phyloP scores from a whole-genome alignment of 208 protist genomes.

The Phytomonas sp. region DNA sequence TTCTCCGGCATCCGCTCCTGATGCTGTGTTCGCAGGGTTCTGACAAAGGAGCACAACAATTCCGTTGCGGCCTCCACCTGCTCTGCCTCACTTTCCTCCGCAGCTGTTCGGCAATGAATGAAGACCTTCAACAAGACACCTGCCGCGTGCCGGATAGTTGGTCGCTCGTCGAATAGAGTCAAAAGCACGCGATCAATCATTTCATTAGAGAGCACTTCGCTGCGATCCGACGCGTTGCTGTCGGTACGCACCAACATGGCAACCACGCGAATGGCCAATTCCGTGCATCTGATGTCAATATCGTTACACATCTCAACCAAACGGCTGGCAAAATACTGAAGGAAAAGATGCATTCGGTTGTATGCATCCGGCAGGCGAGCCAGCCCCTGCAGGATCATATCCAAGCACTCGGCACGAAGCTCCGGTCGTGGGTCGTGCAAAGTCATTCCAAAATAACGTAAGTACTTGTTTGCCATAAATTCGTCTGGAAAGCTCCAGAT shows the following conservation, averaged over 20 bases:
- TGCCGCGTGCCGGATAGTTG: constrained; percentile 68
- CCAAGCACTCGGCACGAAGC: constrained; percentile 66
- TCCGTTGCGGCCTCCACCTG: constrained; percentile 43
- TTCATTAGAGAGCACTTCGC: constrained; percentile 63
- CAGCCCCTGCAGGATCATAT: constrained; percentile 64
- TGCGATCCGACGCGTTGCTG: constrained; percentile 41
- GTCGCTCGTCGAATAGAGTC: constrained; percentile 83
- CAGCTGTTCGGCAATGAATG: constrained; percentile 61
- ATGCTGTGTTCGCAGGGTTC: constrained; percentile 63
- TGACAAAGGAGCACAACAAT: constrained; percentile 65
- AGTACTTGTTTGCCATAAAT: constrained; percentile 84
- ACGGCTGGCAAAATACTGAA: constrained; percentile 75
- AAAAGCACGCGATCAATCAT: constrained; percentile 75
- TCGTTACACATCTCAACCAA: constrained; percentile 83
- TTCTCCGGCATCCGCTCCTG: constrained; percentile 70
- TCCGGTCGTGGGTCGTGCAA: constrained; percentile 81
- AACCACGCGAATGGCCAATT: constrained; percentile 78
- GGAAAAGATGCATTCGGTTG: constrained; percentile 72
- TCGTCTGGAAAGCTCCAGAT: constrained; percentile 65
- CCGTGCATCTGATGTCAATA: constrained; percentile 66
- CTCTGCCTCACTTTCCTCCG: constrained; percentile 40
- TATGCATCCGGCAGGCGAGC: constrained; percentile 44
- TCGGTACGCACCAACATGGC: constrained; percentile 55
- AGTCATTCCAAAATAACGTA: constrained; percentile 87
- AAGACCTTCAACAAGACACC: constrained; percentile 81